Conservation (phyloP, 768 basidiomycete genomes). For the Trametes cinnabarina region DNA sequence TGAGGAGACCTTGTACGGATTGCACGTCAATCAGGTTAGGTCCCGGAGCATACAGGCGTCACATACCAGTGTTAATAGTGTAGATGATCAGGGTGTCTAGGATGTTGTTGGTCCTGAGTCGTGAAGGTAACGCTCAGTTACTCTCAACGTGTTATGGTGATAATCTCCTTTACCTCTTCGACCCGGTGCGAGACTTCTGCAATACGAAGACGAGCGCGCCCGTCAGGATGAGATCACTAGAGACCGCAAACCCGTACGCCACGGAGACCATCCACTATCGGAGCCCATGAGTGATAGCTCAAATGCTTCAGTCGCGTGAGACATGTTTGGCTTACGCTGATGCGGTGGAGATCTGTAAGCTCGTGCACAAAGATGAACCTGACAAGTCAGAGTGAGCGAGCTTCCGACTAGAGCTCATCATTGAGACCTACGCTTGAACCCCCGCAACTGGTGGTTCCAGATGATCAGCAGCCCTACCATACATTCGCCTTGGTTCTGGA, state of each 20-base stretch:
- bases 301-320: background rate
- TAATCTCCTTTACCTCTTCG: background rate
- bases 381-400: too few relatives aligned
- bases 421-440: background rate
- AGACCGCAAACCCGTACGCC: background rate
- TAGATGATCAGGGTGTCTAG: background rate
- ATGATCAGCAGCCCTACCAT: background rate
- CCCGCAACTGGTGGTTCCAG: background rate
- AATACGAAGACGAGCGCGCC: background rate
- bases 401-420: background rate
- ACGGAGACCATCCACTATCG: background rate
- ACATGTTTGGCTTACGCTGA: background rate
- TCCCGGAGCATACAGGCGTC: too few relatives aligned
- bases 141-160: too few relatives aligned
- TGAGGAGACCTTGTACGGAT: background rate
- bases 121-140: background rate
- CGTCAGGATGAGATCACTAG: background rate
- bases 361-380: background rate
- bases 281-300: background rate
- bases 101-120: background rate
- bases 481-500: background rate
- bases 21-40: too few relatives aligned
- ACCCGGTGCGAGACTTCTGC: background rate
- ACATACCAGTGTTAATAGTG: background rate
- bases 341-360: background rate